phyloP scores from a whole-genome alignment of 768 basidiomycete genomes.

The Kwoniella dejecticola region DNA sequence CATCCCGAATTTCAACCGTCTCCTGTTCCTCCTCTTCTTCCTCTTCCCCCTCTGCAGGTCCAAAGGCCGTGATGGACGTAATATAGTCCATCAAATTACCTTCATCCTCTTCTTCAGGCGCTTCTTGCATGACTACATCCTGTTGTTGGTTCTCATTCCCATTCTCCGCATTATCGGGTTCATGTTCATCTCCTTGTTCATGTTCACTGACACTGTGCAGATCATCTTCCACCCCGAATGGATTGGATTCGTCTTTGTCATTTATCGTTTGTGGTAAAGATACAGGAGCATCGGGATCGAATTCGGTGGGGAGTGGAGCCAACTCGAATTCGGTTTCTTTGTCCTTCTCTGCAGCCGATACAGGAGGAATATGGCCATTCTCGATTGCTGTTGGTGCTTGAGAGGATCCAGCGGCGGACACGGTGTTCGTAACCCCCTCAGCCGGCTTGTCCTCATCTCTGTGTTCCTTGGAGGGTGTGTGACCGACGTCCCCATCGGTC shows the following conservation, averaged over 20 bases:
- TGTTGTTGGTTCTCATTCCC: conserved; percentile 3
- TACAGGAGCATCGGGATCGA: conserved; percentile 13
- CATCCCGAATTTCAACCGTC: background rate
- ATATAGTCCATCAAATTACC: conserved; percentile 24
- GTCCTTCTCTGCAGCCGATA: background rate
- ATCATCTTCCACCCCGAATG: conserved; percentile 16
- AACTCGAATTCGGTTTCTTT: conserved; percentile 13
- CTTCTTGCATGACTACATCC: background rate
- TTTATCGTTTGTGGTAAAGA: background rate
- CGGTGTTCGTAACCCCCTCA: no score
- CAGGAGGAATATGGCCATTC: background rate
- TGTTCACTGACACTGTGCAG: conserved; percentile 4
- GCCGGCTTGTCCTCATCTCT: no score
- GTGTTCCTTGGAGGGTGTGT: no score
- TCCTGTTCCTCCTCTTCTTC: conserved; percentile 10
- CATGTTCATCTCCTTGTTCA: background rate
- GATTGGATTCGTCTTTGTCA: background rate
- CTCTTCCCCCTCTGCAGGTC: conserved; percentile 2
- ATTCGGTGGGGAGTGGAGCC: conserved; percentile 13
- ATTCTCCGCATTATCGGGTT: background rate
- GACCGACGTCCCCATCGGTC: no score
- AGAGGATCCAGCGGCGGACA: background rate
- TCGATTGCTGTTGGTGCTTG: background rate
- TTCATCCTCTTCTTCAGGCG: conserved; percentile 16
- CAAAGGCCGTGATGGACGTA: conserved; percentile 12